Percentiles rank a stretch among this genome's conserved stretches.
Evolutionary conservation across 495 filamentous ascomycete species (phyloP).

Genomic region (Trichoderma virens): DNA sequence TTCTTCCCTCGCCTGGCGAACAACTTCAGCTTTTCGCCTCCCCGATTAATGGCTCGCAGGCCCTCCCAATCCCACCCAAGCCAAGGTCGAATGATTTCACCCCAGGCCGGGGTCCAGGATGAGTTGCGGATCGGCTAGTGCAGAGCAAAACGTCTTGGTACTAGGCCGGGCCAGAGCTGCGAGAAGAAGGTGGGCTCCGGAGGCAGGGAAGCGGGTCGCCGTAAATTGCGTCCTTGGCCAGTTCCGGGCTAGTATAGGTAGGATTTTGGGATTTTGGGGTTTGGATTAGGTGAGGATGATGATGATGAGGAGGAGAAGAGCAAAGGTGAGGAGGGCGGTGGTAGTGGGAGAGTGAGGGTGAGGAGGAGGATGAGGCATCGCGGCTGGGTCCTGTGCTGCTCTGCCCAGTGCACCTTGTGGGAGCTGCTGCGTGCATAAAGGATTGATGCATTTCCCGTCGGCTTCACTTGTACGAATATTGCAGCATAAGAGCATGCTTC

Average conservation of each 20-base stretch:
- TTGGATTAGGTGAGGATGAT: neutral
- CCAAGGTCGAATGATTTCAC: neutral
- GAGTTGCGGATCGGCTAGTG: neutral
- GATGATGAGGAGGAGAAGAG: neutral
- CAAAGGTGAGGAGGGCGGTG: neutral
- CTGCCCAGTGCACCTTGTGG: neutral
- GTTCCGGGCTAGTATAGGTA: neutral
- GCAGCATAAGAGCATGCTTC: too few species aligned
- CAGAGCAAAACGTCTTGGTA: conserved; percentile 4
- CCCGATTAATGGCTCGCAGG: neutral
- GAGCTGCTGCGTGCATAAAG: neutral
- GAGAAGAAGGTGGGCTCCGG: conserved; percentile 1
- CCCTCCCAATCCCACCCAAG: too few species aligned
- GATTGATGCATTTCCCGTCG: neutral
- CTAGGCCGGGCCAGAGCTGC: neutral
- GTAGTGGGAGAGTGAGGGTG: neutral
- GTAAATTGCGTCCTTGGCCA: neutral
- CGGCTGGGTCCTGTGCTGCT: neutral
- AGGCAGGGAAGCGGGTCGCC: neutral
- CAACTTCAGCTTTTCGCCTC: too few species aligned
- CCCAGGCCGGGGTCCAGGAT: neutral
- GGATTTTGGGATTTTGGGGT: neutral
- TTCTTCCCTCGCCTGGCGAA: too few species aligned
- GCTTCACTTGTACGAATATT: neutral
- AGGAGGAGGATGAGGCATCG: neutral